phyloP scores from a whole-genome alignment of 2,329 filamentous ascomycete species.

The Fusarium compactum region DNA sequence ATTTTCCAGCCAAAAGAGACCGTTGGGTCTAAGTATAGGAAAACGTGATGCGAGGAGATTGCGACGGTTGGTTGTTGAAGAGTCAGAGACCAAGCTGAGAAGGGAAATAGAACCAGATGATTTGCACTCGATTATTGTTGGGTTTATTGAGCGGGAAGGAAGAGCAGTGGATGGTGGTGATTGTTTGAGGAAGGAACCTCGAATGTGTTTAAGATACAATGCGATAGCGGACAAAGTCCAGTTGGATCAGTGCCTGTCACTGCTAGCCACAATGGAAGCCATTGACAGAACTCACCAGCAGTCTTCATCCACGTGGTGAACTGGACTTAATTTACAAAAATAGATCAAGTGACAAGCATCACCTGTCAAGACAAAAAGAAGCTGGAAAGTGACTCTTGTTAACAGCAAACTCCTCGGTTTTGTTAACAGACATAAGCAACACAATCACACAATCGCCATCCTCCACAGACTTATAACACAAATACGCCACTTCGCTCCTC shows the following conservation, averaged over 20 bases:
- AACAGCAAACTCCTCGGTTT: neutral
- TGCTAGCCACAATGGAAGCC: constrained; percentile 1
- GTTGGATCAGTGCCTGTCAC: constrained; percentile 6
- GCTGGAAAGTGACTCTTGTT: neutral
- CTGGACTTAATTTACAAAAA: neutral
- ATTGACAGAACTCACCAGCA: neutral
- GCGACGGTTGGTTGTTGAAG: neutral
- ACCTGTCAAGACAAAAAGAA: neutral
- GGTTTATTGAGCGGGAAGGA: neutral
- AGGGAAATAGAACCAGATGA: neutral
- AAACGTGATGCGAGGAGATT: neutral
- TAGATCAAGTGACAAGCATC: neutral
- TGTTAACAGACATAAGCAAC: constrained; percentile 13
- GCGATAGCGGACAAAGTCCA: neutral
- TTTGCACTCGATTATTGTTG: neutral
- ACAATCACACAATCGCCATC: constrained; percentile 35
- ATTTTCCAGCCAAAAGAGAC: constrained; percentile 15
- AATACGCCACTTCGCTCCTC: constrained; percentile 12
- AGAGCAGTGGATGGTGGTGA: neutral
- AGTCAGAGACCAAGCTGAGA: neutral
- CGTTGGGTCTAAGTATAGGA: constrained; percentile 5
- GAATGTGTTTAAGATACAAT: neutral
- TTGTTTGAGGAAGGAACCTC: neutral
- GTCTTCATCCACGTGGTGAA: neutral
- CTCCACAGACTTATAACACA: constrained; percentile 13